These are phyloP conservation scores for Aquilaria malaccensis DNA, from an alignment of 345 rosid genomes.

Conservation along the genomic window DNA sequence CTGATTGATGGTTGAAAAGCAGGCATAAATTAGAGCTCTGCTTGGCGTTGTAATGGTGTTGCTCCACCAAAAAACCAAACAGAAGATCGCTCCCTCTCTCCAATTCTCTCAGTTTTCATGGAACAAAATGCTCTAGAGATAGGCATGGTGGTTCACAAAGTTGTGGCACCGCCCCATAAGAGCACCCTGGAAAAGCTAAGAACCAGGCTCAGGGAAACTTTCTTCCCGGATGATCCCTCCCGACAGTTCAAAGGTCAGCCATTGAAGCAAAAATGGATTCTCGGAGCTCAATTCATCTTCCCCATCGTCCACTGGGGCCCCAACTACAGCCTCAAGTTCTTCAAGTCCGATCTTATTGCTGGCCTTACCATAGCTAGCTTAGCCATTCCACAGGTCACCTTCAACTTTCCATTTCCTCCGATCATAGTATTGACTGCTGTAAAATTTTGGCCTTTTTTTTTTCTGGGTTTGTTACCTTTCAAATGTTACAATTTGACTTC, in stretches of 20 bases:
- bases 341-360: constrained; percentile 79
- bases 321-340: constrained; percentile 49
- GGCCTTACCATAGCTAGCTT: constrained; percentile 98
- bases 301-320: constrained; percentile 96
- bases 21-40: constrained; percentile 6
- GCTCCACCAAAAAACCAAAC: constrained; percentile 3
- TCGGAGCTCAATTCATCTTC: constrained; percentile 67
- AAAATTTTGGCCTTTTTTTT: not conserved
- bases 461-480: not conserved
- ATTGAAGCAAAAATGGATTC: constrained; percentile 37
- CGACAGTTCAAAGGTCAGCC: constrained; percentile 91
- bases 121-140: constrained; percentile 31
- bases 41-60: too few relatives aligned
- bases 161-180: constrained; percentile 63
- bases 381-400: constrained; percentile 88
- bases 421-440: constrained; percentile 1
- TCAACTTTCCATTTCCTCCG: not conserved
- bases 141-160: constrained; percentile 62
- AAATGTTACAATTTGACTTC: not conserved
- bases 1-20: constrained; percentile 10
- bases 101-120: constrained; percentile 8
- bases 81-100: not conserved
- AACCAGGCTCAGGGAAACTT: constrained; percentile 68
- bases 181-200: constrained; percentile 50
- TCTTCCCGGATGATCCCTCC: constrained; percentile 94